Conservation (phyloP, 2,329 filamentous ascomycete species). For the Lachnellula willkommii region DNA sequence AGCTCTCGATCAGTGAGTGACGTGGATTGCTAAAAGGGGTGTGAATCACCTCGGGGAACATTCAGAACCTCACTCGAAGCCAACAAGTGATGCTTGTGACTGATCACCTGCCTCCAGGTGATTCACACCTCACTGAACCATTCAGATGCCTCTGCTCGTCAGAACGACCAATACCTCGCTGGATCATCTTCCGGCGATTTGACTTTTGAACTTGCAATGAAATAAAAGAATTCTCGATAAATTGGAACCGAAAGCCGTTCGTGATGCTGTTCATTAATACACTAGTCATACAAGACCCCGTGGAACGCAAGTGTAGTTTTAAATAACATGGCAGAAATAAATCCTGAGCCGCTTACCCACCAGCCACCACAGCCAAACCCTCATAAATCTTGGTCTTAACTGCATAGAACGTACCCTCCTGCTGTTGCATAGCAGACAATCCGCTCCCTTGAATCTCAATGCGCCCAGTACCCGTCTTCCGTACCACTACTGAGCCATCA, state of each 20-base stretch:
- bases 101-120: no score
- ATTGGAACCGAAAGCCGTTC: no score
- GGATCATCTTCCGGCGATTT: no score
- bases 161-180: no score
- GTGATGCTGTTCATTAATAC: conserved; percentile 6
- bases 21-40: background rate
- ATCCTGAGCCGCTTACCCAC: background rate
- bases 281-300: conserved; percentile 13
- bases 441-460: conserved; percentile 83
- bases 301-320: conserved; percentile 3
- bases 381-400: conserved; percentile 92
- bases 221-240: no score
- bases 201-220: no score
- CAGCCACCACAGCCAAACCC: conserved; percentile 77
- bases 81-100: no score
- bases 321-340: background rate
- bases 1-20: background rate
- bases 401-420: conserved; percentile 70
- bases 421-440: conserved; percentile 41
- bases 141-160: no score
- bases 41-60: background rate
- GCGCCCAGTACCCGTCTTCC: conserved; percentile 79
- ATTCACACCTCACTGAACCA: no score
- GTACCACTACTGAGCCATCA: conserved; percentile 80
- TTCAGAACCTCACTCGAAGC: background rate